Percentiles rank a stretch among this genome's conserved stretches.
Evolutionary conservation across 805 yeast genomes (phyloP).

Genomic region (Teunomyces panamensis): DNA sequence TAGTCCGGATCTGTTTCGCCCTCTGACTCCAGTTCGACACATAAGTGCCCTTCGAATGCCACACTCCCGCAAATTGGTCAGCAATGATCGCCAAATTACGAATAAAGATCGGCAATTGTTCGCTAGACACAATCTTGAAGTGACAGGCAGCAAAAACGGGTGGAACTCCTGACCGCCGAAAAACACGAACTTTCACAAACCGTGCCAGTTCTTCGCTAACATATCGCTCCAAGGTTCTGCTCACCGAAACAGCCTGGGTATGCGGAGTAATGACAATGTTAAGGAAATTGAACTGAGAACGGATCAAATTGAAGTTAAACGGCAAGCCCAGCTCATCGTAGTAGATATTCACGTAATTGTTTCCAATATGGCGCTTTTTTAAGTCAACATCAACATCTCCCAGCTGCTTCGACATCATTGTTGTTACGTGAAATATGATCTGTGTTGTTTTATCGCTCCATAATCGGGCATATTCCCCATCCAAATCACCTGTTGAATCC

Average conservation of each 20-base stretch:
- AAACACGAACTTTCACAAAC: conserved; percentile 61
- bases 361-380: conserved; percentile 86
- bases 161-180: conserved; percentile 67
- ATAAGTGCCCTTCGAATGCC: conserved; percentile 56
- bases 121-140: conserved; percentile 63
- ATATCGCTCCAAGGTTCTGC: conserved; percentile 2
- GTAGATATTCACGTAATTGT: conserved; percentile 75
- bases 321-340: conserved; percentile 70
- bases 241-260: conserved; percentile 13
- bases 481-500: conserved; percentile 64
- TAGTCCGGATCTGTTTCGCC: conserved; percentile 47
- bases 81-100: conserved; percentile 66
- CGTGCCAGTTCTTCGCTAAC: conserved; percentile 11
- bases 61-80: conserved; percentile 68
- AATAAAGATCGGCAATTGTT: conserved; percentile 58
- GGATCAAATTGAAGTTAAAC: conserved; percentile 67
- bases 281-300: conserved; percentile 79
- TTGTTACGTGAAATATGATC: conserved; percentile 72
- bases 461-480: conserved; percentile 72
- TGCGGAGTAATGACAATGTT: conserved; percentile 76
- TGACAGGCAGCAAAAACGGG: conserved; percentile 75
- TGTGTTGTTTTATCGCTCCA: conserved; percentile 74
- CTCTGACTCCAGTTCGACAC: conserved; percentile 68
- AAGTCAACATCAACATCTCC: conserved; percentile 43
- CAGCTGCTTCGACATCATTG: conserved; percentile 65